Evolutionary conservation across 306 rosid genomes (phyloP).

Genomic region (Rubus idaeus): DNA sequence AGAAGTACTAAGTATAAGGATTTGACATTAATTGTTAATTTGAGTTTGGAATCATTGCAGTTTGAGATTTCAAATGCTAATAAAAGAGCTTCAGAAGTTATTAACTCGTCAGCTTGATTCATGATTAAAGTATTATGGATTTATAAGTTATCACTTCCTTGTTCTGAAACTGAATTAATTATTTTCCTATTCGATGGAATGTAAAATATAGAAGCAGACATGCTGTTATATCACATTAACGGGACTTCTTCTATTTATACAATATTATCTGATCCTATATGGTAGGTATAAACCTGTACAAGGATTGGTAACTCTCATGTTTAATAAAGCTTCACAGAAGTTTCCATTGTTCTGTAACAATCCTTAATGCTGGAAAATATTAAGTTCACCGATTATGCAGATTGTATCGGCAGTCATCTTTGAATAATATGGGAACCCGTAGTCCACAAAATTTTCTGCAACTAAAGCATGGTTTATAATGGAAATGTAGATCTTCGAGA

Average conservation of each 20-base stretch:
- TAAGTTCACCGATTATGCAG: constrained; percentile 7
- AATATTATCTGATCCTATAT: neutral
- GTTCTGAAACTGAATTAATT: neutral
- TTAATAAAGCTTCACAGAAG: neutral
- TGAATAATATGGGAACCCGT: constrained; percentile 13
- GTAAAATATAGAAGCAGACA: neutral
- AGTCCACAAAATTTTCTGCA: constrained; percentile 18
- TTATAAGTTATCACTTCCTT: neutral
- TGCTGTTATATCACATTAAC: neutral
- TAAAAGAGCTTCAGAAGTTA: neutral
- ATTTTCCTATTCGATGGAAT: neutral
- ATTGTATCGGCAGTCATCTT: constrained; percentile 10
- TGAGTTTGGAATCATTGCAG: neutral
- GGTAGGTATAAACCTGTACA: constrained; percentile 8
- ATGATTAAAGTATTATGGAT: neutral
- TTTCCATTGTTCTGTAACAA: constrained; percentile 8
- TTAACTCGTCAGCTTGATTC: neutral
- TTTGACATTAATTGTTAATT: neutral
- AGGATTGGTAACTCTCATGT: constrained; percentile 17
- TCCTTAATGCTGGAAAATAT: constrained; percentile 4
- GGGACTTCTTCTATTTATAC: constrained; percentile 15
- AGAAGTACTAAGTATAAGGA: neutral
- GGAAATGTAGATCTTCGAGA: constrained; percentile 73
- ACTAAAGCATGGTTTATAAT: constrained; percentile 27
- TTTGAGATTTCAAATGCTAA: neutral